These are phyloP conservation scores for Thamnidium elegans DNA, from an alignment of 192 early-diverging fungal species.

Conservation along the genomic window DNA sequence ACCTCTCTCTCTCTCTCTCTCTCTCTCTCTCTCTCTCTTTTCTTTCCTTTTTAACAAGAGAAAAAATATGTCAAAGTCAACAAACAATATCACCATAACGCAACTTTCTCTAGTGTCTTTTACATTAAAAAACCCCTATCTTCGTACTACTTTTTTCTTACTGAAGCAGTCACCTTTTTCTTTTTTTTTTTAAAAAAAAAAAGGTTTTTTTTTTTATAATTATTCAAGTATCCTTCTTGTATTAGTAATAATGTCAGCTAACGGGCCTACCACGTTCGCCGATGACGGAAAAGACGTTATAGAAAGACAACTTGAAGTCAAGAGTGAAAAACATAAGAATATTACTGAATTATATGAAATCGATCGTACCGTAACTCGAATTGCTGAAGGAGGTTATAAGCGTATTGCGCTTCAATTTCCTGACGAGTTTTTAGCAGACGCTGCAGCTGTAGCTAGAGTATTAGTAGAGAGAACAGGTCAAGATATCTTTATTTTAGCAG, in stretches of 20 bases:
- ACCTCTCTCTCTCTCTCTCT: slow-evolving; percentile 12
- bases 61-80: too few species aligned
- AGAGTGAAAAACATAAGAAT: slow-evolving; percentile 36
- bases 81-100: too few species aligned
- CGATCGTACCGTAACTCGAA: slow-evolving; percentile 54
- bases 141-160: too few species aligned
- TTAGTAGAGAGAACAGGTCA: slow-evolving; percentile 50
- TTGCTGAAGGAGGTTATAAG: slow-evolving; percentile 44
- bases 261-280: slow-evolving; percentile 58
- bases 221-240: too few species aligned
- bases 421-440: slow-evolving; percentile 75
- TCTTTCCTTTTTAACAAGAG: slow-evolving; percentile 41
- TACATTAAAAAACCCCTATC: too few species aligned
- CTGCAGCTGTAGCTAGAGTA: slow-evolving; percentile 57
- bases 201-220: too few species aligned
- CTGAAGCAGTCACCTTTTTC: too few species aligned
- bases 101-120: too few species aligned
- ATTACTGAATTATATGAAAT: slow-evolving; percentile 59
- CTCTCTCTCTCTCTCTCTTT: slow-evolving; percentile 19
- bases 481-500: slow-evolving; percentile 79
- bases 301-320: slow-evolving; percentile 45
- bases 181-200: too few species aligned
- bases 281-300: slow-evolving; percentile 70
- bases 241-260: slow-evolving; percentile 2
- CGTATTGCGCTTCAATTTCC: slow-evolving; percentile 91